phyloP scores from a whole-genome alignment of 1,284 basidiomycete genomes.

The Ganoderma multipileum region DNA sequence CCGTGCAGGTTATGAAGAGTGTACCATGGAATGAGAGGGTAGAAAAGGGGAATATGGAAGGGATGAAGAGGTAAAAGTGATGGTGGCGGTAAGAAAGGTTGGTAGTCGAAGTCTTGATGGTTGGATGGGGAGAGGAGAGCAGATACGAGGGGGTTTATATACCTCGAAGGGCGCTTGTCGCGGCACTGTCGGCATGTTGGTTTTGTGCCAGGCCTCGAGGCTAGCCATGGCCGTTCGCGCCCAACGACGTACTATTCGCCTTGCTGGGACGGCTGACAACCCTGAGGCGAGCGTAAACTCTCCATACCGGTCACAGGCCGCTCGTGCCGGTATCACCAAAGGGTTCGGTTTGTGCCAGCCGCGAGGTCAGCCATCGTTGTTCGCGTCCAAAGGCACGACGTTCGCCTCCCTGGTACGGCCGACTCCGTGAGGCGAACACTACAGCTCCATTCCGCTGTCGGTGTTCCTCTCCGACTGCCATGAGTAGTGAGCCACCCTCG shows the following conservation, averaged over 20 bases:
- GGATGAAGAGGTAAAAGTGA: not conserved
- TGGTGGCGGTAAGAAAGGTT: not conserved
- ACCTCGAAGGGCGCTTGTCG: not conserved
- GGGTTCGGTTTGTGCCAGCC: too few species aligned
- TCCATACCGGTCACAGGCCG: too few species aligned
- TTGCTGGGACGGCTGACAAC: too few species aligned
- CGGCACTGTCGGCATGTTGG: not conserved
- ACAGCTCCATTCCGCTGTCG: too few species aligned
- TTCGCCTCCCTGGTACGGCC: too few species aligned
- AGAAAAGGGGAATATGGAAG: not conserved
- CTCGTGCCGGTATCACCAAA: too few species aligned
- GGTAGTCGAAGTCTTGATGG: not conserved
- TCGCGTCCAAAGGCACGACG: too few species aligned
- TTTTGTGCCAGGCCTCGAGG: not conserved
- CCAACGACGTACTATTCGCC: too few species aligned
- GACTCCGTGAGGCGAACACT: too few species aligned
- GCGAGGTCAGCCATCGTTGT: too few species aligned
- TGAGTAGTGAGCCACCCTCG: not conserved
- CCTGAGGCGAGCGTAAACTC: too few species aligned
- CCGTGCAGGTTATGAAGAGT: not conserved
- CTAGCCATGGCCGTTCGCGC: too few species aligned
- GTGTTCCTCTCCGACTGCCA: not conserved
- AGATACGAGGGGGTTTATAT: not conserved
- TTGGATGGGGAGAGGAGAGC: not conserved
- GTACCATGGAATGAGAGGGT: not conserved